Conservation (phyloP, 2,329 filamentous ascomycete genomes). For the Chrysosporium queenslandicum region DNA sequence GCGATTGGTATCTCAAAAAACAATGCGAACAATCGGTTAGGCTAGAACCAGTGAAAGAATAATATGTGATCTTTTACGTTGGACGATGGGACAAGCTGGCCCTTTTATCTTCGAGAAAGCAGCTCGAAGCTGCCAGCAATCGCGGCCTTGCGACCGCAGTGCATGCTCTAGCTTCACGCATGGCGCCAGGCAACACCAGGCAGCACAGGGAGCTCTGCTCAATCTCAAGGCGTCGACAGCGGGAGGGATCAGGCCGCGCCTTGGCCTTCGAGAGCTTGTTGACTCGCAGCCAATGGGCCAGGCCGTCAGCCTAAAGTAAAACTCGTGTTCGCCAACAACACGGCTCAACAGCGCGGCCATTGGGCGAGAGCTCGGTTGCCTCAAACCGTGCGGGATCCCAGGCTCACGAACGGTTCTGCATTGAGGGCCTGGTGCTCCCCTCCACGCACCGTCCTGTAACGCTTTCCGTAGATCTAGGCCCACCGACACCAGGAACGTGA, state of each 20-base stretch:
- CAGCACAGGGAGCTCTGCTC: not conserved
- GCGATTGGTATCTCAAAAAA: no score
- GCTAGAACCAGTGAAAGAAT: no score
- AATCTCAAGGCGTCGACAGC: not conserved
- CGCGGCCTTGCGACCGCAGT: no score
- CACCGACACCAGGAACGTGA: no score
- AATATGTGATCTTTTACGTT: not conserved
- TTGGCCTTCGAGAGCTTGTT: not conserved
- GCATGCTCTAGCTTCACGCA: not conserved
- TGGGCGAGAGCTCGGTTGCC: not conserved
- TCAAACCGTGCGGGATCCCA: not conserved
- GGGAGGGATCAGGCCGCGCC: not conserved
- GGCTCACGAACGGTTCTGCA: no score
- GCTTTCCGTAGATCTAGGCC: no score
- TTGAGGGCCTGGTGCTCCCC: no score
- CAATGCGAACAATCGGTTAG: no score
- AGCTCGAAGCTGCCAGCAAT: not conserved
- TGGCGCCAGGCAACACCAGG: not conserved
- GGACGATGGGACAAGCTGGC: not conserved
- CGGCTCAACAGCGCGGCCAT: not conserved
- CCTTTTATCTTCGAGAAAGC: not conserved
- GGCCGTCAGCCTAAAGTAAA: not conserved
- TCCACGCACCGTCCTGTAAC: no score
- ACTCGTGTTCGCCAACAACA: not conserved
- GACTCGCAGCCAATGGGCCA: not conserved